Evolutionary conservation across 176 grass and related monocot genomes (phyloP).

Genomic region (Oryza longistaminata): DNA sequence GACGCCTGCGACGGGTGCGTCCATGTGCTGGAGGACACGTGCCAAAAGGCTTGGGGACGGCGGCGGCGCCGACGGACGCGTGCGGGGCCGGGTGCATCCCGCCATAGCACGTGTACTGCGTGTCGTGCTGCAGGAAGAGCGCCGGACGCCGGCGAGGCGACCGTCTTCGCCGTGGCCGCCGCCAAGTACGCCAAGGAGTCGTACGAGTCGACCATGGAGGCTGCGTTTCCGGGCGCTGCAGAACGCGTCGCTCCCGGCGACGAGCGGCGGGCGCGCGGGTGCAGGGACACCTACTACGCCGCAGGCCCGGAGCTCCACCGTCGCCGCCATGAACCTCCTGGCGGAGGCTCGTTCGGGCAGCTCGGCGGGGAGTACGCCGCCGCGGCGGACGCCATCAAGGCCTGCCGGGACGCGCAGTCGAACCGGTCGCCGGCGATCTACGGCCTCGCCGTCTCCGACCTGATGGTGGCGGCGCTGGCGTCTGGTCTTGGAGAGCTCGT

Average conservation of each 20-base stretch:
- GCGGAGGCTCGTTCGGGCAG: background rate
- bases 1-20: background rate
- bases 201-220: background rate
- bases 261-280: background rate
- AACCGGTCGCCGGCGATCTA: background rate
- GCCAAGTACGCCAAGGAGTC: background rate
- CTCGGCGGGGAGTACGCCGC: background rate
- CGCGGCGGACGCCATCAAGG: background rate
- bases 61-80: background rate
- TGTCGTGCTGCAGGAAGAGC: background rate
- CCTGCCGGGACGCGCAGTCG: background rate
- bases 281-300: background rate
- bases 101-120: constrained; percentile 14
- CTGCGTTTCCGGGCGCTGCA: background rate
- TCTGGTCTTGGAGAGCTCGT: background rate
- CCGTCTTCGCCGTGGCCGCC: background rate
- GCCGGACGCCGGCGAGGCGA: background rate
- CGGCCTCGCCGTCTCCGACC: background rate
- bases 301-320: background rate
- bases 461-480: background rate
- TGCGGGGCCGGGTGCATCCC: background rate
- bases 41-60: background rate
- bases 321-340: background rate
- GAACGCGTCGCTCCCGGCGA: background rate
- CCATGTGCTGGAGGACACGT: background rate